Evolutionary conservation across 2,329 filamentous ascomycete species (phyloP).

Genomic region (Orbilia oligospora): DNA sequence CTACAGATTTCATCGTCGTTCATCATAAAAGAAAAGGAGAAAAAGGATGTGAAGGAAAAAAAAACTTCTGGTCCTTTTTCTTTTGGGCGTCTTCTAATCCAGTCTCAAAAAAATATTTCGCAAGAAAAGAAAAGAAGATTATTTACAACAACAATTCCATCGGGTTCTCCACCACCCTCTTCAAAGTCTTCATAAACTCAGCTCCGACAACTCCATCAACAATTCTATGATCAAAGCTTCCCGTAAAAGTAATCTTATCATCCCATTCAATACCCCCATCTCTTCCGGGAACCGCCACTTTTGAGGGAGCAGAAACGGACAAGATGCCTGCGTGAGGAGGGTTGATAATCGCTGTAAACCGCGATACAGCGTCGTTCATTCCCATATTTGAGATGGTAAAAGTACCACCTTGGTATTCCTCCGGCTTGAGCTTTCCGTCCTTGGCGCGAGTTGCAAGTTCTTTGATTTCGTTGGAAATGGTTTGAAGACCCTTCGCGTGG

Average conservation of each 20-base stretch:
- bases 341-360: conserved; percentile 99
- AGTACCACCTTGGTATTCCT: conserved; percentile 98
- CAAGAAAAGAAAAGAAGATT: not conserved
- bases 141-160: conserved; percentile 89
- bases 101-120: not conserved
- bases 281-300: conserved; percentile 92
- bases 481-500: conserved; percentile 85
- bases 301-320: conserved; percentile 92
- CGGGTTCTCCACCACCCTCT: conserved; percentile 98
- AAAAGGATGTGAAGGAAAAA: not conserved
- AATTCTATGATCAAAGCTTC: conserved; percentile 98
- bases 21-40: not conserved
- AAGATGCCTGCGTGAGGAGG: conserved; percentile 96
- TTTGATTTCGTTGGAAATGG: conserved; percentile 91
- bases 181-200: conserved; percentile 96
- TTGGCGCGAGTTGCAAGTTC: conserved; percentile 96
- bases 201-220: conserved; percentile 90
- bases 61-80: not conserved
- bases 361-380: conserved; percentile 96
- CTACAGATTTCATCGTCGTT: not conserved
- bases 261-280: conserved; percentile 90
- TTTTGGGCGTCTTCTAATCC: not conserved
- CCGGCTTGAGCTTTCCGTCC: conserved; percentile 98
- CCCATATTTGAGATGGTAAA: conserved; percentile 99
- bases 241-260: conserved; percentile 95